phyloP scores from a whole-genome alignment of 305 asterid species.

The Solanum hybrid region DNA sequence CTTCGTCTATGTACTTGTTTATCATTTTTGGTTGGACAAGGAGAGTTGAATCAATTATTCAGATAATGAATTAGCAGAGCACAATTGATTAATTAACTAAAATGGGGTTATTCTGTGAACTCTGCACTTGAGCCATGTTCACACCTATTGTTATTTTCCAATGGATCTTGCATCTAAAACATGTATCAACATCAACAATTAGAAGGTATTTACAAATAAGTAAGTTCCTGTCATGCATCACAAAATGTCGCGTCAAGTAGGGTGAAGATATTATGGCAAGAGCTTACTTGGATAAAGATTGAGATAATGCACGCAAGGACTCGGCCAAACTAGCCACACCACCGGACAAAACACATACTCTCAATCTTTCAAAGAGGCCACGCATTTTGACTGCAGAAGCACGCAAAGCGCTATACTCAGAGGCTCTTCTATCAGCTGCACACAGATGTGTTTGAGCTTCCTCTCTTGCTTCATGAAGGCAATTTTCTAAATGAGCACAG shows the following conservation, averaged over 20 bases:
- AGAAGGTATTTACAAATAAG: not conserved
- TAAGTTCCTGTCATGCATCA: not conserved
- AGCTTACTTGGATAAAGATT: constrained; percentile 65
- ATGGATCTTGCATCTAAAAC: not conserved
- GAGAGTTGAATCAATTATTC: not conserved
- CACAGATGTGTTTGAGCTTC: constrained; percentile 95
- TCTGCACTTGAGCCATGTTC: not conserved
- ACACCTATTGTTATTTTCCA: not conserved
- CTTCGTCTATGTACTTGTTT: not conserved
- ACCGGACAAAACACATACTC: constrained; percentile 56
- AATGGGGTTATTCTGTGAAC: not conserved
- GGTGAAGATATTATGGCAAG: not conserved
- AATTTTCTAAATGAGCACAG: constrained; percentile 93
- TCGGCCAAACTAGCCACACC: constrained; percentile 56
- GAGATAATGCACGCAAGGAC: constrained; percentile 63
- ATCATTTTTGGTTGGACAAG: not conserved
- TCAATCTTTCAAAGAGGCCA: constrained; percentile 78
- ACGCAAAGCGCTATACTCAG: constrained; percentile 77
- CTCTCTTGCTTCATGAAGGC: constrained; percentile 94
- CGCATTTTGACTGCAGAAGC: constrained; percentile 81
- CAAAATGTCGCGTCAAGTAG: not conserved
- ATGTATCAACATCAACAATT: not conserved
- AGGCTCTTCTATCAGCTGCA: constrained; percentile 91
- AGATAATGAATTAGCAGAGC: not conserved
- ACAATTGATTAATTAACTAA: not conserved